phyloP scores from a whole-genome alignment of 1,139 yeast genomes.

The Debaryomycetaceae sp. region DNA sequence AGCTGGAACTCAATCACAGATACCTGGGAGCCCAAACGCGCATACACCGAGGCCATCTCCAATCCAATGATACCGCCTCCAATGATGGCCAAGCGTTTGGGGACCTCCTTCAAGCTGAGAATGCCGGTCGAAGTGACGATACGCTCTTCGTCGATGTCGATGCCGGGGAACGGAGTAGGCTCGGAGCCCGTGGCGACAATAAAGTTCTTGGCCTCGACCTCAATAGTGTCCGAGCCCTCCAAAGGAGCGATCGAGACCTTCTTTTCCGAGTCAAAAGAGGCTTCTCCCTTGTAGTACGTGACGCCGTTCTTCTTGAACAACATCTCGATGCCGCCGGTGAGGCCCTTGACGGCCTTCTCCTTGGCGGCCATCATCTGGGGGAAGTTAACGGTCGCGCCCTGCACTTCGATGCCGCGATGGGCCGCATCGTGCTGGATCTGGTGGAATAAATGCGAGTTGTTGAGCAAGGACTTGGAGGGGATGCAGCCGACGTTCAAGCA shows the following conservation, averaged over 20 bases:
- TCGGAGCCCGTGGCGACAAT: slow-evolving; percentile 98
- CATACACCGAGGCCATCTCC: slow-evolving; percentile 98
- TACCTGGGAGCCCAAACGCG: slow-evolving; percentile 91
- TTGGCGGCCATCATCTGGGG: slow-evolving; percentile 82
- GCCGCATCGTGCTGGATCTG: slow-evolving; percentile 77
- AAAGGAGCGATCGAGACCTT: slow-evolving; percentile 72
- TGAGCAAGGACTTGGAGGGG: slow-evolving; percentile 91
- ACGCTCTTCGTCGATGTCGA: slow-evolving; percentile 92
- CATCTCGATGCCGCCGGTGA: slow-evolving; percentile 91
- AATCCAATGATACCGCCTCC: slow-evolving; percentile 99
- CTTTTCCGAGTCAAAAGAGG: slow-evolving; percentile 77
- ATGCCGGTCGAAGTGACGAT: slow-evolving; percentile 96
- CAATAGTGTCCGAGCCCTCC: slow-evolving; percentile 62
- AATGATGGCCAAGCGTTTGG: slow-evolving; percentile 84
- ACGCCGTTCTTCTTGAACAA: slow-evolving; percentile 94
- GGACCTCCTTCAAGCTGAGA: slow-evolving; percentile 71
- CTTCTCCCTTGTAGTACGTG: slow-evolving; percentile 87
- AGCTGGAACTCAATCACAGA: slow-evolving; percentile 87
- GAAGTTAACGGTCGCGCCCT: slow-evolving; percentile 63
- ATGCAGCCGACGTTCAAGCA: slow-evolving; percentile 98
- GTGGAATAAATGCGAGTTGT: slow-evolving; percentile 91
- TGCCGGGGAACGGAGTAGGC: slow-evolving; percentile 98
- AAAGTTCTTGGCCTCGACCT: slow-evolving; percentile 72
- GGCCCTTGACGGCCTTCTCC: slow-evolving; percentile 77
- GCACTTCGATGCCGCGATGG: slow-evolving; percentile 81